Conservation (phyloP, 345 rosid species). For the Streptanthus diversifolius region DNA sequence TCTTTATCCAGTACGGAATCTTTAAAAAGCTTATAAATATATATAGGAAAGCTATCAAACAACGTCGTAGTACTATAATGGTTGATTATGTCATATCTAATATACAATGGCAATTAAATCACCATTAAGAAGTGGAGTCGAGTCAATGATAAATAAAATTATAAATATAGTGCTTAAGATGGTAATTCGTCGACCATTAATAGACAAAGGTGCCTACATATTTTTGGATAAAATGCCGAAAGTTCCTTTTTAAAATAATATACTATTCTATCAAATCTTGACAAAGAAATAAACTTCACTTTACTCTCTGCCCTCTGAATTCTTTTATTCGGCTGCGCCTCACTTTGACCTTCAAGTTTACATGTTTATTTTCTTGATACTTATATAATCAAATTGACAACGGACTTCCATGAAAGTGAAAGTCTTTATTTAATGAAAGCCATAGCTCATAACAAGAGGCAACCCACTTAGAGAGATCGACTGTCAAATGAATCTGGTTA, state of each 20-base stretch:
- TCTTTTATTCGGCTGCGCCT: not conserved
- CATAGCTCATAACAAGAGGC: not conserved
- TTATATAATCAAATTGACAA: not conserved
- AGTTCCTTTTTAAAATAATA: not conserved
- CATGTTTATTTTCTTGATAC: not conserved
- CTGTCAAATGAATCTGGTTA: too few relatives aligned
- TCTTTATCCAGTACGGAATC: slow-evolving; percentile 1
- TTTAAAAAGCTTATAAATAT: not conserved
- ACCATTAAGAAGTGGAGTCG: slow-evolving; percentile 11
- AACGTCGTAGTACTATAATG: not conserved
- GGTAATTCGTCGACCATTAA: slow-evolving; percentile 21
- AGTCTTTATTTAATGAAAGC: not conserved
- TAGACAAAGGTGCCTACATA: slow-evolving; percentile 5
- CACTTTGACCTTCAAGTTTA: slow-evolving; percentile 6
- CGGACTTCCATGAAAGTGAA: not conserved
- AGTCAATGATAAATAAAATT: slow-evolving; percentile 23
- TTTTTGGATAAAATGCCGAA: slow-evolving; percentile 23
- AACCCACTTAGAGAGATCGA: too few relatives aligned
- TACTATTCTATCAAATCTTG: not conserved
- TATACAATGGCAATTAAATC: not conserved
- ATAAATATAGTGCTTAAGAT: slow-evolving; percentile 23
- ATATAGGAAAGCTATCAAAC: not conserved
- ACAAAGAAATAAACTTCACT: not conserved
- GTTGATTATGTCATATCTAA: slow-evolving; percentile 27
- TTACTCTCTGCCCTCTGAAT: not conserved